Evolutionary conservation across 768 basidiomycete species (phyloP).

Genomic region (Russula lepida): DNA sequence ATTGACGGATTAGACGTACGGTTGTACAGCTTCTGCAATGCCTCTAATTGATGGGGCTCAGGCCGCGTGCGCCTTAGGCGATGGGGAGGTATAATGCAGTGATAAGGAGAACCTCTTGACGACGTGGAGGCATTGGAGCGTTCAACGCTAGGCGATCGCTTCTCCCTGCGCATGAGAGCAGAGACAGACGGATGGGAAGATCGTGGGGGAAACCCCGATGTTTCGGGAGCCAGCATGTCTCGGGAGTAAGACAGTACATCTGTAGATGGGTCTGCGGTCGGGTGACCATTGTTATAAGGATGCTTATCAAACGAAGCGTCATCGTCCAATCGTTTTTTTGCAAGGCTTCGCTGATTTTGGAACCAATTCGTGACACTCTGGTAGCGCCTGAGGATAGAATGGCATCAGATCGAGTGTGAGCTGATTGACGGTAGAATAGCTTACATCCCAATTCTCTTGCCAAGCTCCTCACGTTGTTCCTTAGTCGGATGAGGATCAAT

Average conservation of each 20-base stretch:
- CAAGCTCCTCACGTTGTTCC: constrained; percentile 57
- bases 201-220: constrained; percentile 27
- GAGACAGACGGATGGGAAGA: constrained; percentile 37
- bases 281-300: constrained; percentile 23
- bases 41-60: constrained; percentile 69
- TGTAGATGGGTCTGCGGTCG: constrained; percentile 19
- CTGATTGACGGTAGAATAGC: constrained; percentile 26
- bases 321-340: constrained; percentile 63
- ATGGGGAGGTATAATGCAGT: constrained; percentile 31
- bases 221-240: constrained; percentile 27
- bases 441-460: constrained; percentile 68
- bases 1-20: constrained; percentile 69
- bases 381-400: constrained; percentile 49
- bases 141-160: constrained; percentile 26
- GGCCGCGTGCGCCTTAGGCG: constrained; percentile 69
- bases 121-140: constrained; percentile 30
- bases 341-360: constrained; percentile 74
- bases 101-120: constrained; percentile 40
- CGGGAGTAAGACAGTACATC: constrained; percentile 24
- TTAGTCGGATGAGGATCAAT: constrained; percentile 57
- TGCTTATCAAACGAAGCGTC: constrained; percentile 32
- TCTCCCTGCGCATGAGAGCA: constrained; percentile 30
- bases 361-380: constrained; percentile 83
- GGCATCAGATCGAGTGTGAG: constrained; percentile 5
- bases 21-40: constrained; percentile 58